A percentile compares a stretch with the other conserved stretches of the same genome.
Evolutionary conservation across 176 grass and related monocot species (phyloP).

Genomic region (Pontederia paniculata): DNA sequence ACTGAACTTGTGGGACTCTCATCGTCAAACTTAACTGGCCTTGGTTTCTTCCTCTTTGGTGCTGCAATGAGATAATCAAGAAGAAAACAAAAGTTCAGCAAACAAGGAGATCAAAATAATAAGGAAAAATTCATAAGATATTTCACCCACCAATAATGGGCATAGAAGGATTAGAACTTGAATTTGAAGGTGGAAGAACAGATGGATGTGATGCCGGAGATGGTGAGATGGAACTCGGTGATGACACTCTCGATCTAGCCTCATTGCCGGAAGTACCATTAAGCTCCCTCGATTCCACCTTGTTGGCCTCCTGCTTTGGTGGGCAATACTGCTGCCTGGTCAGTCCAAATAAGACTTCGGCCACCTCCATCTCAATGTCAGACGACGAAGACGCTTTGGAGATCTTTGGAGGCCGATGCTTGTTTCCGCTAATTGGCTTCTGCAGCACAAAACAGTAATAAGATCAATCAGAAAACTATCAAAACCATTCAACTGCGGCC

Average conservation of each 20-base stretch:
- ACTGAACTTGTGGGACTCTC: slow-evolving; percentile 15
- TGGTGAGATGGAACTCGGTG: slow-evolving; percentile 31
- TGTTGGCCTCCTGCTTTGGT: slow-evolving; percentile 50
- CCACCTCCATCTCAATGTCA: slow-evolving; percentile 83
- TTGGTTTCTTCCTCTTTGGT: slow-evolving; percentile 78
- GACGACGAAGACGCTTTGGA: slow-evolving; percentile 38
- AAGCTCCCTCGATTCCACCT: slow-evolving; percentile 42
- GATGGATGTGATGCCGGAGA: slow-evolving; percentile 24
- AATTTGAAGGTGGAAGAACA: slow-evolving; percentile 38
- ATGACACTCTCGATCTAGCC: slow-evolving; percentile 57
- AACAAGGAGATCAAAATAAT: background rate
- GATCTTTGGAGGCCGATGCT: slow-evolving; percentile 37
- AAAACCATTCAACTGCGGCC: too few relatives aligned
- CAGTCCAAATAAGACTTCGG: slow-evolving; percentile 86
- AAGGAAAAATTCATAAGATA: background rate
- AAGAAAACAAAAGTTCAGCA: background rate
- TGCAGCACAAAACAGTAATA: background rate
- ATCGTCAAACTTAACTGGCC: slow-evolving; percentile 66
- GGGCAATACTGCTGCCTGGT: slow-evolving; percentile 67
- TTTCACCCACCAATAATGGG: slow-evolving; percentile 34
- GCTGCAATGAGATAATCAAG: slow-evolving; percentile 29
- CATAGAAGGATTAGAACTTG: slow-evolving; percentile 27
- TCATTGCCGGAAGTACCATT: slow-evolving; percentile 20
- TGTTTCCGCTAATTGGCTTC: slow-evolving; percentile 44
- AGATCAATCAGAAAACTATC: too few relatives aligned